A percentile compares a stretch with the other conserved stretches of the same genome.
Conservation (phyloP, 805 yeast species). For the Ogataea populi-albae region DNA sequence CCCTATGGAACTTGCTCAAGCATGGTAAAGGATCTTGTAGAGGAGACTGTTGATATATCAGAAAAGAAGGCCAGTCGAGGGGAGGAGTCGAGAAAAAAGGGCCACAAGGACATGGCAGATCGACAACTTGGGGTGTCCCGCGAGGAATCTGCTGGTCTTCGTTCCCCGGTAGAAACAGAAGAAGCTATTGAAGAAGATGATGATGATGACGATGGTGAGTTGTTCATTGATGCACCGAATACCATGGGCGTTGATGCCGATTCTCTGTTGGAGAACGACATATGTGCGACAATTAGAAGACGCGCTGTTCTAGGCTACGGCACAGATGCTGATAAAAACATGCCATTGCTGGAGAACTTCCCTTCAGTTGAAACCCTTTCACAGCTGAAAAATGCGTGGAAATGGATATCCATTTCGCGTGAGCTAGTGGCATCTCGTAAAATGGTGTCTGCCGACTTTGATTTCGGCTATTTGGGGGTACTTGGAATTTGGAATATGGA, state of each 20-base stretch:
- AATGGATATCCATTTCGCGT: conserved; percentile 78
- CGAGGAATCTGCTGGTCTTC: conserved; percentile 1
- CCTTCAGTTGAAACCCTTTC: conserved; percentile 49
- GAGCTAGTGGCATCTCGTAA: conserved; percentile 61
- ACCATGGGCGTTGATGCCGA: conserved; percentile 22
- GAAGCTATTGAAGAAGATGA: conserved; percentile 1
- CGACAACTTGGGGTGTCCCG: conserved; percentile 1
- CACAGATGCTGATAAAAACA: conserved; percentile 60
- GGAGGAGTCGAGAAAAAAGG: conserved; percentile 9
- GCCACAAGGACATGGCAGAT: conserved; percentile 1
- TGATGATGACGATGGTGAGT: conserved; percentile 12
- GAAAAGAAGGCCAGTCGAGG: conserved; percentile 4
- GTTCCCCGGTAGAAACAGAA: background rate
- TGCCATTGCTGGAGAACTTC: conserved; percentile 53
- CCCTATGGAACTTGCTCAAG: conserved; percentile 51
- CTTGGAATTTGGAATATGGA: conserved; percentile 85
- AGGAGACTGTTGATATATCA: conserved; percentile 11
- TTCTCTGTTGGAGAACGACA: conserved; percentile 60
- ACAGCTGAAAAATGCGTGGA: conserved; percentile 81
- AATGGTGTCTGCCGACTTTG: conserved; percentile 67
- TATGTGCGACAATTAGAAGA: conserved; percentile 65
- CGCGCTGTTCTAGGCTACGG: conserved; percentile 77
- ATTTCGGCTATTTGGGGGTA: conserved; percentile 86
- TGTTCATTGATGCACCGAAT: conserved; percentile 26
- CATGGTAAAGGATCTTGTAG: conserved; percentile 35